These are phyloP conservation scores for Asterella californica DNA, from an alignment of 225 moss, liverwort and hornwort genomes.

Conservation along the genomic window DNA sequence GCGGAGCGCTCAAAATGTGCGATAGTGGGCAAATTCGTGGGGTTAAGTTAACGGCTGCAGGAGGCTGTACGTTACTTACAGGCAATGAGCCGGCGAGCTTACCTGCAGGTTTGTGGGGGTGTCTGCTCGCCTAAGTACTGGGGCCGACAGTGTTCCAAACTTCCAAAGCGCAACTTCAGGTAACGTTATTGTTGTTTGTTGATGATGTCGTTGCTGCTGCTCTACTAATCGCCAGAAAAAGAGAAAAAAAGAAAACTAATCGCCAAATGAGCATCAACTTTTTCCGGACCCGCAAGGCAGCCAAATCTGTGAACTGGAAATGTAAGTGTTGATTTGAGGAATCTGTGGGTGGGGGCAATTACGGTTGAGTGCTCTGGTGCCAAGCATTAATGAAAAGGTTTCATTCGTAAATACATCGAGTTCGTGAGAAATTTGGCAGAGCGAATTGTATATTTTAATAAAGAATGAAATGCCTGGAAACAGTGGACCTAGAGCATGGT, in stretches of 20 bases:
- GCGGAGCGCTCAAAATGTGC: neutral
- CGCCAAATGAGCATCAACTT: neutral
- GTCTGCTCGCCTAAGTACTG: neutral
- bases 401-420: neutral
- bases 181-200: neutral
- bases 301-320: neutral
- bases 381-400: neutral
- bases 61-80: neutral
- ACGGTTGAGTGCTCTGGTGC: neutral
- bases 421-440: slow-evolving; percentile 3
- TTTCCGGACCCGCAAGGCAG: neutral
- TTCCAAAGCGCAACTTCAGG: too few relatives aligned
- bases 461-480: slow-evolving; percentile 16
- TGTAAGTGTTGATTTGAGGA: neutral
- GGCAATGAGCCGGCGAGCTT: neutral
- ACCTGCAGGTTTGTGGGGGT: neutral
- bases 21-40: neutral
- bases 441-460: neutral
- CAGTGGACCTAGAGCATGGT: neutral
- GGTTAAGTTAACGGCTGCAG: neutral
- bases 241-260: too few relatives aligned
- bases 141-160: too few relatives aligned
- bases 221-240: neutral
- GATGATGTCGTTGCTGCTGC: neutral
- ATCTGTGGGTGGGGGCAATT: neutral